Conservation (phyloP, 495 filamentous ascomycete genomes). For the Penicillium soppii region DNA sequence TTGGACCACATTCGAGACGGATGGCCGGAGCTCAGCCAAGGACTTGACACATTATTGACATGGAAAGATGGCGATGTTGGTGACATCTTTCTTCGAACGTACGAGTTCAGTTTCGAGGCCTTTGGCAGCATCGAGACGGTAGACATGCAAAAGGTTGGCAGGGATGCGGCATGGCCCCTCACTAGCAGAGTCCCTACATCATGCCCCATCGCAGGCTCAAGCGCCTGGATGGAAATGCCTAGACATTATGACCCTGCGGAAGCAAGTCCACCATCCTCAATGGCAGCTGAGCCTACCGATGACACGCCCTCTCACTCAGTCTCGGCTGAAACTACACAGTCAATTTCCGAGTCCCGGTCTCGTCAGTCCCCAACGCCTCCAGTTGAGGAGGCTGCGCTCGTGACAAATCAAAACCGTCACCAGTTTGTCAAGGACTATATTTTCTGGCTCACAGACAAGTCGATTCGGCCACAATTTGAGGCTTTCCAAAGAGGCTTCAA, state of each 20-base stretch:
- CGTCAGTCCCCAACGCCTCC: constrained; percentile 24
- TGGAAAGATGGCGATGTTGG: constrained; percentile 81
- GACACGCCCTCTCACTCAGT: constrained; percentile 1
- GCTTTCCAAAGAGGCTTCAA: constrained; percentile 84
- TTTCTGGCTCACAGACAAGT: constrained; percentile 75
- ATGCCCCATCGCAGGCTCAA: constrained; percentile 9
- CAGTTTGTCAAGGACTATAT: constrained; percentile 88
- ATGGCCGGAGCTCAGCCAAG: constrained; percentile 77
- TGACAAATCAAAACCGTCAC: constrained; percentile 75
- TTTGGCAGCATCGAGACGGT: constrained; percentile 58
- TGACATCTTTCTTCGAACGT: constrained; percentile 76
- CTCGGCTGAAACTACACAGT: constrained; percentile 20
- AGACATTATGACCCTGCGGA: constrained; percentile 17
- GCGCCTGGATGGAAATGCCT: constrained; percentile 27
- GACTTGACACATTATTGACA: constrained; percentile 65
- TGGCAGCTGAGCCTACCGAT: constrained; percentile 23
- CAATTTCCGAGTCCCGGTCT: constrained; percentile 13
- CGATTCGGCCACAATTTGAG: constrained; percentile 71
- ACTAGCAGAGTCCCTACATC: background rate
- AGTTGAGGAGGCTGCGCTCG: constrained; percentile 41
- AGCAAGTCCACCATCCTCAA: constrained; percentile 25
- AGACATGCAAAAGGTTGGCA: constrained; percentile 51
- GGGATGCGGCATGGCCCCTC: constrained; percentile 40
- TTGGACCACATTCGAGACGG: constrained; percentile 79
- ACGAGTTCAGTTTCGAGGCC: constrained; percentile 77